A percentile compares a stretch with the other conserved stretches of the same genome.
These are phyloP conservation scores for Cucumis melo DNA, from an alignment of 306 rosid genomes.

Conservation along the genomic window DNA sequence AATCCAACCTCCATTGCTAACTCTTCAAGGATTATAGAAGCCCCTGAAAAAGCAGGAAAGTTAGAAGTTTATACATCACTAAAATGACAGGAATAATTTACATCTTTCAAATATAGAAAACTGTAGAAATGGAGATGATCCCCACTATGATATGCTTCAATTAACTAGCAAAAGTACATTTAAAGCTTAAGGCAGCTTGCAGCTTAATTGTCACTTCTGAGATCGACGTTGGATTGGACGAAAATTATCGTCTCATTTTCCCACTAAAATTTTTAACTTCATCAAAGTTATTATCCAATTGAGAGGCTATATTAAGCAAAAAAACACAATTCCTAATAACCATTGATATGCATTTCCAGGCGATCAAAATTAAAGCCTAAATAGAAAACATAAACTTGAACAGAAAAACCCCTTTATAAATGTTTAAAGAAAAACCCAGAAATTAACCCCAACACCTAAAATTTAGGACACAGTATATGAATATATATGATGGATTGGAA, in stretches of 20 bases:
- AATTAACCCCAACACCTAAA: background rate
- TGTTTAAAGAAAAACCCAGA: background rate
- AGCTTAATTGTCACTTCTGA: too few species aligned
- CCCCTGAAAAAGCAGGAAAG: conserved; percentile 36
- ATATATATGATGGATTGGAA: background rate
- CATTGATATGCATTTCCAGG: background rate
- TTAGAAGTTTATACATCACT: background rate
- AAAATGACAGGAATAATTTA: background rate
- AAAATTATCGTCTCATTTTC: too few species aligned
- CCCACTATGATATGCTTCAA: background rate
- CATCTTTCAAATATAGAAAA: background rate
- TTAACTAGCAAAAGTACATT: background rate
- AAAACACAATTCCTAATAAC: background rate
- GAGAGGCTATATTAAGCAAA: background rate
- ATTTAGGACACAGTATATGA: background rate
- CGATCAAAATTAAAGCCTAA: background rate
- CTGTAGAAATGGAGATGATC: background rate
- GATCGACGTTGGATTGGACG: too few species aligned
- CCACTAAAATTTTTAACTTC: background rate
- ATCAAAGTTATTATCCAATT: background rate
- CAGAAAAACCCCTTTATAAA: background rate
- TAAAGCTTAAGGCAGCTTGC: background rate
- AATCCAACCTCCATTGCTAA: conserved; percentile 94
- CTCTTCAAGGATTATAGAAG: conserved; percentile 76
- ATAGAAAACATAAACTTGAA: background rate